Evolutionary conservation across 176 grass and related monocot genomes (phyloP).

Genomic region (Areca catechu): DNA sequence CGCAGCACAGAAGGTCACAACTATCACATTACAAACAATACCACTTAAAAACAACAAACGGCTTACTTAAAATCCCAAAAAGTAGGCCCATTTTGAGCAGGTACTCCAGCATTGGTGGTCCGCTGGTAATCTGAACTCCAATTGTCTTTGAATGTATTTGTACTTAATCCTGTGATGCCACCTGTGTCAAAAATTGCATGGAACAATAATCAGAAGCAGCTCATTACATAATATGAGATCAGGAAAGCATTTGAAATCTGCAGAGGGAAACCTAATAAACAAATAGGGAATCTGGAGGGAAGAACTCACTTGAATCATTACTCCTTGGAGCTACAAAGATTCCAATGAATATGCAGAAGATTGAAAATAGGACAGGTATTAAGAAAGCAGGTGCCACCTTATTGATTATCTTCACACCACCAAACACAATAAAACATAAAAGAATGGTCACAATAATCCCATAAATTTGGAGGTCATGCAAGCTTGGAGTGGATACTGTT

Average conservation of each 20-base stretch:
- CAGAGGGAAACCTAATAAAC: conserved; percentile 4
- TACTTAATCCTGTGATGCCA: conserved; percentile 80
- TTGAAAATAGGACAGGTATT: conserved; percentile 84
- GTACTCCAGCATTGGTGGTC: conserved; percentile 95
- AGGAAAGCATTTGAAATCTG: too few relatives aligned
- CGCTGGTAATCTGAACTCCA: conserved; percentile 82
- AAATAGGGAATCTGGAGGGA: conserved; percentile 5
- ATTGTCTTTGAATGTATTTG: conserved; percentile 72
- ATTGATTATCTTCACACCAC: conserved; percentile 98
- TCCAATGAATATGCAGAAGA: conserved; percentile 90
- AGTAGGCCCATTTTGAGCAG: conserved; percentile 72
- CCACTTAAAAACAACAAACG: conserved; percentile 7
- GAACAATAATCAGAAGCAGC: too few relatives aligned
- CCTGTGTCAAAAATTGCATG: conserved; percentile 14
- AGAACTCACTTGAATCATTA: conserved; percentile 64
- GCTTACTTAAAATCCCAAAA: conserved; percentile 98
- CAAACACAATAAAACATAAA: conserved; percentile 97
- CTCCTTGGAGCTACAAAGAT: conserved; percentile 84
- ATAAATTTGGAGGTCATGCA: conserved; percentile 96
- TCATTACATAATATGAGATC: too few relatives aligned
- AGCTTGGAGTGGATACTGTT: conserved; percentile 71
- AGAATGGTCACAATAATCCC: conserved; percentile 87
- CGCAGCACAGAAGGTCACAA: too few relatives aligned
- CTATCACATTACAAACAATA: too few relatives aligned
- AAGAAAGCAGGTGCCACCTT: conserved; percentile 90